Evolutionary conservation across 306 rosid species (phyloP).

Genomic region (Cucurbita argyrosperma): DNA sequence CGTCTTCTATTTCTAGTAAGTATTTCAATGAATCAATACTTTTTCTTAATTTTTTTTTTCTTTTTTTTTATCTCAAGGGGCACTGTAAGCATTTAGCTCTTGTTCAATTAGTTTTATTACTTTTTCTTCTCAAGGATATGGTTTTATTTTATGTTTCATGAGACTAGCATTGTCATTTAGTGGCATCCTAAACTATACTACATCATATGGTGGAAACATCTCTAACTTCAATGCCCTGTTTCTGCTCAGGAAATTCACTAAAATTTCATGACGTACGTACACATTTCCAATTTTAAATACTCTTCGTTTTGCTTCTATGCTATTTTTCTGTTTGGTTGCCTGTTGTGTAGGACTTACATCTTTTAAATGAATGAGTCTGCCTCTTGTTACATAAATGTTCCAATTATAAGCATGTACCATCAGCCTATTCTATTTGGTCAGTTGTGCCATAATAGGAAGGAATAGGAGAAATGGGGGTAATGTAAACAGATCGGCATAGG

Average conservation of each 20-base stretch:
- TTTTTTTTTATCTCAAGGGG: not conserved
- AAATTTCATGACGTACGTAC: not conserved
- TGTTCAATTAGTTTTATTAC: not conserved
- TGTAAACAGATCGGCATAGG: not conserved
- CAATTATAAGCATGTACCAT: not conserved
- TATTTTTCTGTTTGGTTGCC: not conserved
- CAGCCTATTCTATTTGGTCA: not conserved
- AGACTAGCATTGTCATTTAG: not conserved
- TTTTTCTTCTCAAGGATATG: not conserved
- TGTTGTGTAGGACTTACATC: not conserved
- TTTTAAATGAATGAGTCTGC: not conserved
- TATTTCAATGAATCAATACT: not conserved
- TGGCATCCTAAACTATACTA: not conserved
- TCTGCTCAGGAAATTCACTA: not conserved
- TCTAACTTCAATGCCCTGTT: not conserved
- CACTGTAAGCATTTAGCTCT: not conserved
- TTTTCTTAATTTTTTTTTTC: not conserved
- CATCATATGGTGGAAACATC: not conserved
- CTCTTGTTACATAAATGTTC: not conserved
- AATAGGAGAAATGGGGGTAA: not conserved
- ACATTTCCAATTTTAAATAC: not conserved
- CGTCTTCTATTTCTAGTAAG: constrained; percentile 90
- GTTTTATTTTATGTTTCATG: not conserved
- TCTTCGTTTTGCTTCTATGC: not conserved
- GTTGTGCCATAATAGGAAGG: not conserved